Evolutionary conservation across 2,329 filamentous ascomycete species (phyloP).

Genomic region (Golovinomyces cichoracearum): DNA sequence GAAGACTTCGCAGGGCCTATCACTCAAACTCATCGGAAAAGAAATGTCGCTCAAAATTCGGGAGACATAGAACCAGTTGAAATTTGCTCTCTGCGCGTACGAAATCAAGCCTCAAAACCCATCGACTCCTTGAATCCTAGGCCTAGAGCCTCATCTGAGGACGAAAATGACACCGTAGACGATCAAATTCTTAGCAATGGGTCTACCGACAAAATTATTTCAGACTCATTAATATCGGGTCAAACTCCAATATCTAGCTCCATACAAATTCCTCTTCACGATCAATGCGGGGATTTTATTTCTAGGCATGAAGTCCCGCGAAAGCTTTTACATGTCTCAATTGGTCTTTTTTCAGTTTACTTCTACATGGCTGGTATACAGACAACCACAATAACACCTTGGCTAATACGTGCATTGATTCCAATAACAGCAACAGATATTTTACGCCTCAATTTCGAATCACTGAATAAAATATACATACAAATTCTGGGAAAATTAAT

Average conservation of each 20-base stretch:
- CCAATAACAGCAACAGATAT: conserved; percentile 66
- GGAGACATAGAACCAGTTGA: conserved; percentile 10
- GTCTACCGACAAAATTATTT: too few species aligned
- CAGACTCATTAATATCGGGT: too few species aligned
- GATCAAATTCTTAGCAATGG: too few species aligned
- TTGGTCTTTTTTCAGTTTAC: conserved; percentile 76
- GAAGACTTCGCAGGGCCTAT: conserved; percentile 46
- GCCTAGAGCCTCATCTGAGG: too few species aligned
- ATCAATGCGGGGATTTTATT: conserved; percentile 71
- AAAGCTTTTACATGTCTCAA: conserved; percentile 81
- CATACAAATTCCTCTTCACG: conserved; percentile 90
- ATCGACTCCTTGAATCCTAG: too few species aligned
- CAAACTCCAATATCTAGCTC: conserved; percentile 6
- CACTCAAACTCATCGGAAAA: conserved; percentile 48
- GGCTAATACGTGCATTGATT: conserved; percentile 52
- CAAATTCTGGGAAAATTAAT: conserved; percentile 65
- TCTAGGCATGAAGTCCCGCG: conserved; percentile 94
- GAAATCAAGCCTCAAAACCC: too few species aligned
- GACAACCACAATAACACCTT: conserved; percentile 52
- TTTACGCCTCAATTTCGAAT: conserved; percentile 54
- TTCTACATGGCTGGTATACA: conserved; percentile 63
- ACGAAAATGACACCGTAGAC: too few species aligned
- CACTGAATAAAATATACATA: conserved; percentile 73
- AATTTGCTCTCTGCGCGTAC: too few species aligned
- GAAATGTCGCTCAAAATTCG: conserved; percentile 29